These are phyloP conservation scores for bread wheat (Triticum aestivum) DNA, from an alignment of 176 grass and related monocot genomes.

Conservation along the genomic window IWGSC_CS_RefSeq_v2.1 NC_057814.1:182000905-182001404, in stretches of 20 bases:
- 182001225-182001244: not conserved
- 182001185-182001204: not conserved
- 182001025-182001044: not conserved
- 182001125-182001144: not conserved
- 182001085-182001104: not conserved
- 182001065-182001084: not conserved
- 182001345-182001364: not conserved
- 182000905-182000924: constrained; percentile 37
- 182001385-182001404: not conserved
- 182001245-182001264: not conserved
- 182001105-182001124: not conserved
- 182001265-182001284: not conserved
- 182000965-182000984: constrained; percentile 15
- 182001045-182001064: constrained; percentile 2
- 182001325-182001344: not conserved
- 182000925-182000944: constrained; percentile 42
- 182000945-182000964: constrained; percentile 33
- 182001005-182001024: constrained; percentile 22
- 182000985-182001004: constrained; percentile 3
- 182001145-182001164: not conserved
- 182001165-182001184: not conserved
- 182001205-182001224: not conserved
- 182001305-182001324: not conserved
- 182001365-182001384: not conserved
- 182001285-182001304: not conserved